Conservation (phyloP, 768 basidiomycete genomes). For the Scleroderma bovista region DNA sequence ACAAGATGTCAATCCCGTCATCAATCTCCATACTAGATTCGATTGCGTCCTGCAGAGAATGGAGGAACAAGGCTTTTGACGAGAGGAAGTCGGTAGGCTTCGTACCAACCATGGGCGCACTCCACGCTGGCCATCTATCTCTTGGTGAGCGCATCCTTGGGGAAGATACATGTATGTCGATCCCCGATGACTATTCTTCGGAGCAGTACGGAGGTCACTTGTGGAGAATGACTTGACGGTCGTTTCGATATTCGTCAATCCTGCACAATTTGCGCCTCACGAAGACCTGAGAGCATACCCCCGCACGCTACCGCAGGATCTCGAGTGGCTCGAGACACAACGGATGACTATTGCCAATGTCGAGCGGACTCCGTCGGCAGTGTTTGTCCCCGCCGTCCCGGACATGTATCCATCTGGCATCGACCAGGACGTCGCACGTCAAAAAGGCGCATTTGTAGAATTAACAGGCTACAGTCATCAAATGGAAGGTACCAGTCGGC, state of each 20-base stretch:
- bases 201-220: constrained; percentile 70
- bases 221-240: constrained; percentile 79
- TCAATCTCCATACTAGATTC: constrained; percentile 50
- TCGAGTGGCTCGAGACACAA: constrained; percentile 50
- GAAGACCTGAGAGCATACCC: constrained; percentile 93
- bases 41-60: constrained; percentile 58
- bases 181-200: not conserved
- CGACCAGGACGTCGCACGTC: constrained; percentile 61
- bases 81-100: constrained; percentile 73
- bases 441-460: constrained; percentile 88
- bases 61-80: constrained; percentile 63
- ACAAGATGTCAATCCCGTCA: constrained; percentile 14
- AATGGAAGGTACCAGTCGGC: constrained; percentile 87
- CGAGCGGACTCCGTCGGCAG: constrained; percentile 48
- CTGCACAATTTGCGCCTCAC: constrained; percentile 93
- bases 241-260: constrained; percentile 96
- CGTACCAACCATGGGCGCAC: constrained; percentile 97
- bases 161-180: not conserved
- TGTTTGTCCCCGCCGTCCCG: constrained; percentile 73
- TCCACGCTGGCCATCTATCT: constrained; percentile 90
- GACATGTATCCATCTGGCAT: constrained; percentile 97
- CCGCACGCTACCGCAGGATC: constrained; percentile 73
- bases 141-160: constrained; percentile 56
- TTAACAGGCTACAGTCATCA: constrained; percentile 87
- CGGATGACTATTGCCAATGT: constrained; percentile 22